Conservation (phyloP, 129 eudicot genomes). For the Smallanthus sonchifolius region DNA sequence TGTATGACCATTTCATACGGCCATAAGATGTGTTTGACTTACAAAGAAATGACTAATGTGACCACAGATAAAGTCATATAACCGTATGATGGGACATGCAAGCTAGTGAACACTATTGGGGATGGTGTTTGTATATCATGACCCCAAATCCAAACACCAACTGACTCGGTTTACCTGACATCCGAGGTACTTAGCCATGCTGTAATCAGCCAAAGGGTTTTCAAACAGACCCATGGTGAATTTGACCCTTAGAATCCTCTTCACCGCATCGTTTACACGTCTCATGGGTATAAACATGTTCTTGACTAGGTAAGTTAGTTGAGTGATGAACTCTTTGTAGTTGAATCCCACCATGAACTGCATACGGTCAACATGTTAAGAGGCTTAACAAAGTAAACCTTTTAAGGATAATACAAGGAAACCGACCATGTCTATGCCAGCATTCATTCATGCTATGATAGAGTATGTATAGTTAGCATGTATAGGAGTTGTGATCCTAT, state of each 20-base stretch:
- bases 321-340: conserved; percentile 1
- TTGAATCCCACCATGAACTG: conserved; percentile 22
- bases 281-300: conserved; percentile 15
- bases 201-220: conserved; percentile 8
- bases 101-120: too few species aligned
- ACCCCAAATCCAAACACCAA: too few species aligned
- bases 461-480: conserved; percentile 56
- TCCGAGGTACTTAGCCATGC: conserved; percentile 12
- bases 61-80: too few species aligned
- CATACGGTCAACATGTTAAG: neutral
- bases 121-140: too few species aligned
- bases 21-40: too few species aligned
- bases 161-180: neutral
- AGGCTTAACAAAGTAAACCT: neutral
- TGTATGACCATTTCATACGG: too few species aligned
- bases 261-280: conserved; percentile 14
- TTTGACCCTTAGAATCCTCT: conserved; percentile 19
- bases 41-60: too few species aligned
- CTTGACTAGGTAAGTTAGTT: conserved; percentile 15
- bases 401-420: neutral
- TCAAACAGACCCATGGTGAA: conserved; percentile 23
- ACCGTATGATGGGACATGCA: too few species aligned
- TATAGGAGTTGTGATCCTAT: conserved; percentile 48
- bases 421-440: conserved; percentile 78
- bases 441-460: conserved; percentile 46